Evolutionary conservation across 345 rosid genomes (phyloP), one percentile per base, ranked within the genome.

Genomic region (Lepidium sativum): DNA sequence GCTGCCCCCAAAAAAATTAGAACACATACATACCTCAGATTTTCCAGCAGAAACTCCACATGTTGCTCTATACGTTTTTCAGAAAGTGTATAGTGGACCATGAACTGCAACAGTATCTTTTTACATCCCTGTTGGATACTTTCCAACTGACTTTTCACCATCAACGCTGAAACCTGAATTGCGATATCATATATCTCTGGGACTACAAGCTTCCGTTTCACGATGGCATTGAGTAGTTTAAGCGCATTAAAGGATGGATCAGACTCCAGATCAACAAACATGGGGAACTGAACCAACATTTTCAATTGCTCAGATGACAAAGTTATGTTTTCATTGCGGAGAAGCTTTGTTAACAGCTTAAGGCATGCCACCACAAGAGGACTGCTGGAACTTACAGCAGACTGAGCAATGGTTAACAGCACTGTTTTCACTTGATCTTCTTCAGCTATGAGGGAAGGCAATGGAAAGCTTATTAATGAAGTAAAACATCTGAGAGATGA

Each of bases 101-200:
- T 74, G 75, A 94, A 94, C 57, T 79, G 89, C 75, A 86, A 70
- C 71, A 88, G 62, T 71, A 86, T 86, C 74, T 83, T 80, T 75
- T 88, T 81, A 78, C 95, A 90, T 68, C 81, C 86, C 81, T 79
- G 82, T 44, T 90, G 89, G 65, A 85, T 78, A 14, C 86, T 39
- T 45, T 84, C 95, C 70, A 58, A 33, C 69, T 90, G 96, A 75
- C 95, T 88, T 50, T 80, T 88, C 37, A 94, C 91, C 97, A 94
- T 83, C 80, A 90, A 65, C 53, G 86, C 85, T 57, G 82, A 80
- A 70, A 88, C 86, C 62, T 65, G 90, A 58, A 71, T 44, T 44
- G 80, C 80, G 48, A 88, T 23, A 71, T 88, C 97, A 78, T 88
- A 88, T 62, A 94, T 86, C 86, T 88, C 95, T 74, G 73, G 96